Evolutionary conservation across 768 basidiomycete genomes (phyloP), one percentile per base, ranked within the genome.

Genomic region (Amanita brunnescens): DNA sequence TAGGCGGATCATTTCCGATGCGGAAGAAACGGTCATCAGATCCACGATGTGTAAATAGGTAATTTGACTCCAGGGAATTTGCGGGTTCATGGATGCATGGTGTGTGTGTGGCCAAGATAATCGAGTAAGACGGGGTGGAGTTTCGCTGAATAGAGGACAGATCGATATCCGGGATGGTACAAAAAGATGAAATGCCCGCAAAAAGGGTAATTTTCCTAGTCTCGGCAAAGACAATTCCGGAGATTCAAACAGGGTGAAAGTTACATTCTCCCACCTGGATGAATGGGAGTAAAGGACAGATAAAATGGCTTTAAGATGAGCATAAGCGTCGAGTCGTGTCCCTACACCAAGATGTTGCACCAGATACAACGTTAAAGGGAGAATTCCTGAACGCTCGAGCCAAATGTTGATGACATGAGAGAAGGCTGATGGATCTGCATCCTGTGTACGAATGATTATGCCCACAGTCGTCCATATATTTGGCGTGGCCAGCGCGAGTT

Each of bases 21-120:
- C 33, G 2, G 45, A 18, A 46, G 20, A 35, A 8, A 14, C 5
- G 6, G 30, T 21, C 45, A 20, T 18, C 8, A 16, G 20, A 9
- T 2, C 10, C 9, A 18, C 23, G 9, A 48, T 38, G 33, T 8
- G 30, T 6, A 48, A 21, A 23, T 48, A 21, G 20, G 35, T 26
- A 13, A 48, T 30, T 38, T 48, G 47, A 14, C 21, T 33, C 47
- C 47, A 48, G 18, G 47, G 35, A 38, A 48, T 48, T 9, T 37
- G 37, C 18, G 32, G 29, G 29, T 29, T 32, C 6, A 10, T 35
- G 2, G 20, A 16, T 5, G 21, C 16, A 4, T 29, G 5, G 9
- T n/a, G 21, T 32, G 35, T 8, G 8, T 0, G 26, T 10, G 37
- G 35, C 47, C 35, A 38, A 1, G 24, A 38, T 16, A 38, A 24